Conservation (phyloP, 2,329 filamentous ascomycete species). For the Colletotrichum godetiae region DNA sequence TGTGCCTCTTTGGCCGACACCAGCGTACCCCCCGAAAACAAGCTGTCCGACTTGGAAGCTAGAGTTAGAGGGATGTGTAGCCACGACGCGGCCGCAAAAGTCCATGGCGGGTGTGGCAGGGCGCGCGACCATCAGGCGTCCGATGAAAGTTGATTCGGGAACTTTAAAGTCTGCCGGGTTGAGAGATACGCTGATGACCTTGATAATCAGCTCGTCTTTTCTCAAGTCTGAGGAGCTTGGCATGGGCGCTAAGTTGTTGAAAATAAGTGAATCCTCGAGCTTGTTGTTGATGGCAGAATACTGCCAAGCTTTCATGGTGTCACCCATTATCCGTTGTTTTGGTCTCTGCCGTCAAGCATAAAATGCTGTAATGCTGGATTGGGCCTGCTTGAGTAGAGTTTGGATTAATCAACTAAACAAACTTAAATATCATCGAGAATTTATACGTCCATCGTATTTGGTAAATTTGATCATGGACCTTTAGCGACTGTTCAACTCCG, state of each 20-base stretch:
- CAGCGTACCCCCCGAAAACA: slow-evolving; percentile 35
- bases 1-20: slow-evolving; percentile 33
- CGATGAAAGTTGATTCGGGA: slow-evolving; percentile 49
- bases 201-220: slow-evolving; percentile 51
- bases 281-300: slow-evolving; percentile 14
- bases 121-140: slow-evolving; percentile 39
- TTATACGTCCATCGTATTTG: neutral
- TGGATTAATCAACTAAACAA: neutral
- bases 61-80: slow-evolving; percentile 15
- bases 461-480: neutral
- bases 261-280: slow-evolving; percentile 12
- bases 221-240: neutral
- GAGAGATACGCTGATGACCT: slow-evolving; percentile 53
- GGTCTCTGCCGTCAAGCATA: neutral
- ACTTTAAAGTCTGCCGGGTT: slow-evolving; percentile 64
- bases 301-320: slow-evolving; percentile 26
- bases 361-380: neutral
- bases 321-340: neutral
- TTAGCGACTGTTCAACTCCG: neutral
- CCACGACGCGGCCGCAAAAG: slow-evolving; percentile 60
- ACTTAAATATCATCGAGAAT: neutral
- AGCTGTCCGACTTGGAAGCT: slow-evolving; percentile 35
- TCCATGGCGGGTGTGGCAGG: slow-evolving; percentile 61
- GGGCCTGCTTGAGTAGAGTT: neutral
- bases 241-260: neutral